Evolutionary conservation across 2,329 filamentous ascomycete species (phyloP).

Genomic region (Microcera coccophila): DNA sequence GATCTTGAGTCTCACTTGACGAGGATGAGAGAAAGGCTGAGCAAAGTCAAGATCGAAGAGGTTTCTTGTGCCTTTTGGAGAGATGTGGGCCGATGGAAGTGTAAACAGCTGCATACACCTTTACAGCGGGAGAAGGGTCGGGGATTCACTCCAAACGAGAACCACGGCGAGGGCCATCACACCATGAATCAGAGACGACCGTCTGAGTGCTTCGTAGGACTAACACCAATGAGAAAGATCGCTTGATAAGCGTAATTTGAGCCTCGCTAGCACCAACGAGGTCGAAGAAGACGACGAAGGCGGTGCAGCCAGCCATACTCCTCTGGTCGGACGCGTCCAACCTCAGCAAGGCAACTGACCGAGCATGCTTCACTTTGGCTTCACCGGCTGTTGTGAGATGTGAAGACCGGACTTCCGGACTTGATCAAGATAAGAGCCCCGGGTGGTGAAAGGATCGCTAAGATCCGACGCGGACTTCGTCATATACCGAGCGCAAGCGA

Average conservation of each 20-base stretch:
- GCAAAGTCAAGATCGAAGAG: neutral
- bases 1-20: conserved; percentile 1
- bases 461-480: neutral
- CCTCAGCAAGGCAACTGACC: neutral
- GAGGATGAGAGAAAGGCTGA: neutral
- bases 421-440: neutral
- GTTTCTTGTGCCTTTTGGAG: neutral
- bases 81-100: neutral
- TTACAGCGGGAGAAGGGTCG: neutral
- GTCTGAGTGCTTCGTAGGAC: neutral
- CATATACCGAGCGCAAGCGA: too few relatives aligned
- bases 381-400: neutral
- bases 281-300: too few relatives aligned
- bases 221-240: too few relatives aligned
- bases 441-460: neutral
- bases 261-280: neutral
- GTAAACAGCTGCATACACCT: neutral
- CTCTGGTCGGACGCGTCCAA: too few relatives aligned
- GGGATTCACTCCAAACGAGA: neutral
- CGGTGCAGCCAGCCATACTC: too few relatives aligned
- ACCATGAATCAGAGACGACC: neutral
- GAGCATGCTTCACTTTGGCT: neutral
- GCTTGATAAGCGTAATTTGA: neutral
- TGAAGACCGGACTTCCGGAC: neutral
- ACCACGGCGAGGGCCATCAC: neutral